A percentile compares a stretch with the other conserved stretches of the same genome.
Evolutionary conservation across 805 yeast genomes (phyloP).

Genomic region (Lachancea sp.): DNA sequence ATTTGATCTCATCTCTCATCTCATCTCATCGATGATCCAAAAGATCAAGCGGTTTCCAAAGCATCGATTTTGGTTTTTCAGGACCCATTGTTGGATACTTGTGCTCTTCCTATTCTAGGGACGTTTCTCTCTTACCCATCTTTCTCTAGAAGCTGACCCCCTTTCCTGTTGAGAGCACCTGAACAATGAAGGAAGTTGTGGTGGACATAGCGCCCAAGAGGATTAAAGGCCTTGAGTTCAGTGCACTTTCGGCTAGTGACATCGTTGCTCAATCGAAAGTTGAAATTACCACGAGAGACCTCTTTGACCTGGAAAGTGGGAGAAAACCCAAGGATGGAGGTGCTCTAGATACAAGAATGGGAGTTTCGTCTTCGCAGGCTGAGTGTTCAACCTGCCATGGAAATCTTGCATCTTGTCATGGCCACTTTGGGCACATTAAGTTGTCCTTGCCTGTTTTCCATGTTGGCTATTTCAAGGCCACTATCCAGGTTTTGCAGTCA

Average conservation of each 20-base stretch:
- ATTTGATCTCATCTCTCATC: constrained; percentile 12
- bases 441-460: constrained; percentile 95
- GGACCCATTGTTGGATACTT: neutral
- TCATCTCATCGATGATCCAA: constrained; percentile 9
- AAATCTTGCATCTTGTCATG: constrained; percentile 88
- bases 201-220: constrained; percentile 80
- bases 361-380: constrained; percentile 77
- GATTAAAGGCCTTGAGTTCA: constrained; percentile 84
- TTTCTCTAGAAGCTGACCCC: neutral
- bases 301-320: constrained; percentile 86
- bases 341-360: constrained; percentile 90
- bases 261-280: constrained; percentile 92
- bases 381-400: constrained; percentile 93
- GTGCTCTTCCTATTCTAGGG: neutral
- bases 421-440: constrained; percentile 94
- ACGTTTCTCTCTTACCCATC: neutral
- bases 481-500: constrained; percentile 79
- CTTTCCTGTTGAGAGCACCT: neutral
- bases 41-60: neutral
- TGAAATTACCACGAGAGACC: constrained; percentile 84
- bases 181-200: constrained; percentile 37
- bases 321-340: constrained; percentile 77
- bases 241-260: constrained; percentile 87
- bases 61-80: neutral
- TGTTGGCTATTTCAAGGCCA: constrained; percentile 92